Evolutionary conservation across 2,329 filamentous ascomycete species (phyloP).

Genomic region (Exophiala mesophila): DNA sequence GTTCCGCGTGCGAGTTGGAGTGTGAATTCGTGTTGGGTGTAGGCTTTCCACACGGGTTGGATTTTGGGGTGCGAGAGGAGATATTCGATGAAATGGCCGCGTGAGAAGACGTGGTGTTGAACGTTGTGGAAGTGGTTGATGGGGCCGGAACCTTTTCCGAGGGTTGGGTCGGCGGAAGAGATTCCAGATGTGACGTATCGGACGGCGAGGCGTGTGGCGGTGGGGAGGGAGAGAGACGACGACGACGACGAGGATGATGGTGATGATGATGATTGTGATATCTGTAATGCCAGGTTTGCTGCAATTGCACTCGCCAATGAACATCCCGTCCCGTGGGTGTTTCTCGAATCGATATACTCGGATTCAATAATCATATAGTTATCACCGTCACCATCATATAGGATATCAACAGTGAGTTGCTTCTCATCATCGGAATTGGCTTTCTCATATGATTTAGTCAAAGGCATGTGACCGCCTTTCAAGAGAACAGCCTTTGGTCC

Average conservation of each 20-base stretch:
- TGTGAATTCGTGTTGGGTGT: constrained; percentile 79
- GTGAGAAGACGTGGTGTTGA: constrained; percentile 55
- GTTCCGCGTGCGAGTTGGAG: constrained; percentile 68
- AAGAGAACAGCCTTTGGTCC: constrained; percentile 77
- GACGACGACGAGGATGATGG: no score
- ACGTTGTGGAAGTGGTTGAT: constrained; percentile 65
- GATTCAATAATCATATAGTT: constrained; percentile 62
- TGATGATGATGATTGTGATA: no score
- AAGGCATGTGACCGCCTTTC: constrained; percentile 86
- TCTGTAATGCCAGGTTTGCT: constrained; percentile 50
- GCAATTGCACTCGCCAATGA: constrained; percentile 76
- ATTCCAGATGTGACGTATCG: constrained; percentile 60
- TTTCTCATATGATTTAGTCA: constrained; percentile 58
- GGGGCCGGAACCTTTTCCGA: constrained; percentile 58
- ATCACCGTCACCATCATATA: constrained; percentile 56
- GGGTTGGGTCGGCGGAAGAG: constrained; percentile 41
- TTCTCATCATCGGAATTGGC: constrained; percentile 57
- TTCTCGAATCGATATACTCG: constrained; percentile 65
- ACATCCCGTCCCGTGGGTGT: constrained; percentile 93
- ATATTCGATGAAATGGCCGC: constrained; percentile 77
- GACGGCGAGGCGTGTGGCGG: constrained; percentile 52
- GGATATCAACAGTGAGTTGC: constrained; percentile 68
- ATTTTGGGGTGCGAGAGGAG: constrained; percentile 71
- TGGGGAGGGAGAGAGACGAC: constrained; percentile 31
- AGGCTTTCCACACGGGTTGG: constrained; percentile 66